These are phyloP conservation scores for Exsudoporus floridanus DNA, from an alignment of 1,284 basidiomycete species.

Conservation along the genomic window DNA sequence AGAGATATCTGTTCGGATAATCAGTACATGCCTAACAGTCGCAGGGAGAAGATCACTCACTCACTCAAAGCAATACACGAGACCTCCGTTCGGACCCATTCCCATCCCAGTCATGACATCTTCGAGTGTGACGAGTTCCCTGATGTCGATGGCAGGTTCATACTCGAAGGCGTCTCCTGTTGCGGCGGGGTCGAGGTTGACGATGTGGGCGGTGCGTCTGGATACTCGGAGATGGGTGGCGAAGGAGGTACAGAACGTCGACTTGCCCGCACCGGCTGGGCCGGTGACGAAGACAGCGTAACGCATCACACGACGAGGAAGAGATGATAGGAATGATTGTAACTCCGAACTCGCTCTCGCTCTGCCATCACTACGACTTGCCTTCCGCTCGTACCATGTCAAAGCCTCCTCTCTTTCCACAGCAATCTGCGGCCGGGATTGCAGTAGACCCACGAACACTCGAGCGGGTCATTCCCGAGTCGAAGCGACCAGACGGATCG, in stretches of 20 bases:
- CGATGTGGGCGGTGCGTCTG: conserved; percentile 85
- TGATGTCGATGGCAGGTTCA: conserved; percentile 92
- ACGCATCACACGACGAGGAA: conserved; percentile 55
- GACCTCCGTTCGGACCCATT: conserved; percentile 95
- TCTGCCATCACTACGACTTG: neutral
- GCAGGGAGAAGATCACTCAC: conserved; percentile 48
- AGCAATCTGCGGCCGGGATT: conserved; percentile 76
- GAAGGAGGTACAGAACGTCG: conserved; percentile 89
- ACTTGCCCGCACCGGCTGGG: conserved; percentile 97
- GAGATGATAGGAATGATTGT: conserved; percentile 26
- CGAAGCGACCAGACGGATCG: conserved; percentile 83
- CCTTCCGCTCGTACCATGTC: conserved; percentile 52
- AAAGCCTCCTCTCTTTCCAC: conserved; percentile 69
- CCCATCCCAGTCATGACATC: conserved; percentile 97
- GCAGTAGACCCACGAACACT: conserved; percentile 79
- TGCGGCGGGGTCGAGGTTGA: conserved; percentile 98
- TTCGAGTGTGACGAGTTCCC: conserved; percentile 88
- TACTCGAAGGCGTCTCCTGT: conserved; percentile 86
- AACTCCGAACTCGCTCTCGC: conserved; percentile 27
- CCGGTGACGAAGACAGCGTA: conserved; percentile 89
- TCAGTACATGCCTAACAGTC: neutral
- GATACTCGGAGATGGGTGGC: conserved; percentile 88
- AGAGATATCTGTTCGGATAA: conserved; percentile 70
- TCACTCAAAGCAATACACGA: conserved; percentile 99
- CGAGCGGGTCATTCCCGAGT: conserved; percentile 86